A percentile compares a stretch with the other conserved stretches of the same genome.
These are phyloP conservation scores for Halteria grandinella DNA, from an alignment of 73 alveolate genomes.

Conservation along the genomic window DNA sequence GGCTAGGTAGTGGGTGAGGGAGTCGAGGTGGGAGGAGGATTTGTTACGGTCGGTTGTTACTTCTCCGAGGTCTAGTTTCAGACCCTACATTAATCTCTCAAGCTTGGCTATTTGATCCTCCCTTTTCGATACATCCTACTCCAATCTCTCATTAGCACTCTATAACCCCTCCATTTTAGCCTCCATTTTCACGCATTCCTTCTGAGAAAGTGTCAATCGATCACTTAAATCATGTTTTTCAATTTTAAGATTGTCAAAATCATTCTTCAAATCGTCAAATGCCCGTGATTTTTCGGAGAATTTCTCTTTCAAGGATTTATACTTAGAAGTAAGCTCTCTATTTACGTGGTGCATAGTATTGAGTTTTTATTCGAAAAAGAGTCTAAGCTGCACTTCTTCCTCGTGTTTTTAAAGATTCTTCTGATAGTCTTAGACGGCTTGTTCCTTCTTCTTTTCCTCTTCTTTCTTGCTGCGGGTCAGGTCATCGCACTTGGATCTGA, in stretches of 20 bases:
- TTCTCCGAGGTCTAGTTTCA: too few species aligned
- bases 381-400: constrained; percentile 52
- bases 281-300: not conserved
- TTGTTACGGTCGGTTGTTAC: too few species aligned
- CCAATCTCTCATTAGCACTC: too few species aligned
- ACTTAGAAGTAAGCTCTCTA: constrained; percentile 27
- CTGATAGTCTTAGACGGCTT: not conserved
- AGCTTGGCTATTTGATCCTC: too few species aligned
- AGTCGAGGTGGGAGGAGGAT: too few species aligned
- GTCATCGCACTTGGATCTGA: not conserved
- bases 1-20: not conserved
- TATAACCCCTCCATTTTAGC: not conserved
- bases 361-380: constrained; percentile 46
- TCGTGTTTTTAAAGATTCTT: constrained; percentile 52
- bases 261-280: not conserved
- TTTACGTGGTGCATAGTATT: constrained; percentile 43
- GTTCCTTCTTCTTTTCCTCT: not conserved
- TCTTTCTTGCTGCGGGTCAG: not conserved
- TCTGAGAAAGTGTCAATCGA: not conserved
- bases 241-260: not conserved
- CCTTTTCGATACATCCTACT: too few species aligned
- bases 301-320: constrained; percentile 2
- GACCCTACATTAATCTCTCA: too few species aligned
- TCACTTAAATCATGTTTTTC: not conserved
- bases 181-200: not conserved